Evolutionary conservation across 768 basidiomycete genomes (phyloP).

Genomic region (Cubamyces sp.): DNA sequence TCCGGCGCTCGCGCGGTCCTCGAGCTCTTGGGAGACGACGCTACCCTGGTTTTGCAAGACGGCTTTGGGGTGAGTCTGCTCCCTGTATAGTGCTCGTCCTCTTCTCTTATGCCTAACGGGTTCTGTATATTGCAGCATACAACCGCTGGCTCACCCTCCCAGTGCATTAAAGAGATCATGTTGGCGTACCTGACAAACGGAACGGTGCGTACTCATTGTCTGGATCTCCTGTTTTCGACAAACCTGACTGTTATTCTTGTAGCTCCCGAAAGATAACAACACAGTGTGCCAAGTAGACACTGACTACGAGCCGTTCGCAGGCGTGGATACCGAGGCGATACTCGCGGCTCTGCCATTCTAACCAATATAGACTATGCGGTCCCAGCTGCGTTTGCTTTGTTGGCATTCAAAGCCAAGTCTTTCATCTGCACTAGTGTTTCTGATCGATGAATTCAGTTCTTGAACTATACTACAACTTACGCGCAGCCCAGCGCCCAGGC

Average conservation of each 20-base stretch:
- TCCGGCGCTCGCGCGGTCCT: conserved; percentile 15
- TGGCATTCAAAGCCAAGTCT: no score
- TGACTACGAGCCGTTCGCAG: conserved; percentile 10
- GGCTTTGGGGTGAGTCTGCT: conserved; percentile 19
- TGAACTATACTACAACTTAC: no score
- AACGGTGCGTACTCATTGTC: conserved; percentile 3
- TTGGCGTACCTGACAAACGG: conserved; percentile 11
- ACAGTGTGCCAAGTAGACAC: neutral
- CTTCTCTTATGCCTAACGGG: neutral
- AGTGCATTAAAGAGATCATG: conserved; percentile 3
- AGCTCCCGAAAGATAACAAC: no score
- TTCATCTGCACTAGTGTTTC: no score
- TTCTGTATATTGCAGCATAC: conserved; percentile 2
- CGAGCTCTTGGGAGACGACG: conserved; percentile 19
- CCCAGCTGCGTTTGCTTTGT: no score
- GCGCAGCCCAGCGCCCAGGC: no score
- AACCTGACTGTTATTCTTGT: no score
- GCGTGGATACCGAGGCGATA: conserved; percentile 7
- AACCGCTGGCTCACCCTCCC: conserved; percentile 4
- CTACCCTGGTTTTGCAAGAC: conserved; percentile 13
- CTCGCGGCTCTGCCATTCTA: neutral
- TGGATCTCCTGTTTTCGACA: no score
- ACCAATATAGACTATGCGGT: no score
- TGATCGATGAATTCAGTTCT: no score
- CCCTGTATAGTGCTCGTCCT: no score